Evolutionary conservation across 192 early-diverging fungal genomes (phyloP), one percentile per base, ranked within the genome.

Genomic region (Rhizophagus clarus): DNA sequence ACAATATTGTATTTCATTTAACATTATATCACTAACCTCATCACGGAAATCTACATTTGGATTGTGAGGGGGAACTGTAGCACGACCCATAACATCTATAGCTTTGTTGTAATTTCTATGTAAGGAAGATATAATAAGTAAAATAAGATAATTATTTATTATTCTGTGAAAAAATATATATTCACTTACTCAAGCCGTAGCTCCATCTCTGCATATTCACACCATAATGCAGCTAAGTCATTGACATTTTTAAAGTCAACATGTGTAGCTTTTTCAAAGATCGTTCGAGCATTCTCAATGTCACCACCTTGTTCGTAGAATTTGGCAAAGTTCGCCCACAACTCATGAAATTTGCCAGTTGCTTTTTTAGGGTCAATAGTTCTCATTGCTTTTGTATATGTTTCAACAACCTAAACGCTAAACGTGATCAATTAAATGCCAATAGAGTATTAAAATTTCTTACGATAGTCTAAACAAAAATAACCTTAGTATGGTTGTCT

Each of bases 121-220:
- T 14, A 34, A 29, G 22, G 34, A 69, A 72, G 2, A 73, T 15
- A 71, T 28, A 49, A 8, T 51, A 62, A 28, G 12, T 37, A 49
- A n/a, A 24, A 51, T 79, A 24, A 85, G 28, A 15, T 49, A 40
- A 26, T 72, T 28, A 17, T 40, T 40, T 40, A 29, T 9, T 62
- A 20, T 37, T 72, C 15, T 31, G 32, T 4, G 28, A 34, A 8
- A 79, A 20, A 24, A 49, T 15, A 2, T 29, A n/a, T 62, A 72
- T 37, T 42, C 17, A 78, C 81, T 45, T 86, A 83, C 74, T 91
- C 92, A 40, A 85, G 81, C 10, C 87, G 84, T 15, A 93, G 82
- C 81, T 99, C 97, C 87, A 93, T 87, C 81, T 98, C 96, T 2
- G 95, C 96, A 85, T 95, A 99, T 80, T 93, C 91, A 78, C 92